phyloP scores from a whole-genome alignment of 2,329 filamentous ascomycete species.

The Aspergillus sp. region DNA sequence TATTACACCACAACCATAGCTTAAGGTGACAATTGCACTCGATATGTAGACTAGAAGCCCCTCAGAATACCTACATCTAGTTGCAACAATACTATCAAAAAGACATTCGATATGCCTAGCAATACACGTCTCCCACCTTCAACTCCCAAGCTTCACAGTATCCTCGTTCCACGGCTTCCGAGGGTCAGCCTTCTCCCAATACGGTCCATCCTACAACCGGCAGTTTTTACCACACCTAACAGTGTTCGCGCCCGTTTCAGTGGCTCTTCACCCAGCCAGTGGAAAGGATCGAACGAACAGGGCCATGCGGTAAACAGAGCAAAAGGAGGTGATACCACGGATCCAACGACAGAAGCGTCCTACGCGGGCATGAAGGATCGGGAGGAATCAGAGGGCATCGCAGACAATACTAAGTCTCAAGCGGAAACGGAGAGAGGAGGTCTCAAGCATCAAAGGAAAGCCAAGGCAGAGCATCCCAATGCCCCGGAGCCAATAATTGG shows the following conservation, averaged over 20 bases:
- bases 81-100: neutral
- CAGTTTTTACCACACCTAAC: slow-evolving; percentile 6
- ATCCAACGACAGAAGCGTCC: slow-evolving; percentile 26
- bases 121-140: slow-evolving; percentile 8
- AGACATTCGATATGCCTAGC: slow-evolving; percentile 8
- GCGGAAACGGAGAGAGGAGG: slow-evolving; percentile 38
- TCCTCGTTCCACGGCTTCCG: slow-evolving; percentile 10
- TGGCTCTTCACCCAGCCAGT: slow-evolving; percentile 20
- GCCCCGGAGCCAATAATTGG: slow-evolving; percentile 49
- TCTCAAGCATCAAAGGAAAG: slow-evolving; percentile 31
- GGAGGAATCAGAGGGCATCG: slow-evolving; percentile 20
- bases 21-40: neutral
- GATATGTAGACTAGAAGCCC: neutral
- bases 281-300: slow-evolving; percentile 28
- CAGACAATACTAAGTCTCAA: slow-evolving; percentile 35
- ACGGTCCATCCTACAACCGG: slow-evolving; percentile 11
- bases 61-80: too few relatives aligned
- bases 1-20: neutral
- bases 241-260: slow-evolving; percentile 12
- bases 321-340: slow-evolving; percentile 26
- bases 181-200: slow-evolving; percentile 11
- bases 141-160: slow-evolving; percentile 6
- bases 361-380: slow-evolving; percentile 28
- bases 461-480: slow-evolving; percentile 46
- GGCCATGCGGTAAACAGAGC: slow-evolving; percentile 30